These are phyloP conservation scores for Allium fistulosum DNA, from an alignment of 106 monocot species.

Conservation along the genomic window DNA sequence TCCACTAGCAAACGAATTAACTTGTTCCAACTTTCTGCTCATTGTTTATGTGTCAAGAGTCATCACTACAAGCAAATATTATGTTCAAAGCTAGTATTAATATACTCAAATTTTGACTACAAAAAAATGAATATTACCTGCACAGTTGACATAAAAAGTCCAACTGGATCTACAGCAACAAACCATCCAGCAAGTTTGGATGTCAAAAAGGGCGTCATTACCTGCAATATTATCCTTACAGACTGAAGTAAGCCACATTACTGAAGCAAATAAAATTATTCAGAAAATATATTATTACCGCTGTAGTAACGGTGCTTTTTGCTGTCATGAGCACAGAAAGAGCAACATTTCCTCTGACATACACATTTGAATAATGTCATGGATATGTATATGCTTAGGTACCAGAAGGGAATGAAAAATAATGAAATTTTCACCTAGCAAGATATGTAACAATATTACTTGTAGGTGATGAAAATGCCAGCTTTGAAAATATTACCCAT, in stretches of 20 bases:
- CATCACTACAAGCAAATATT: no score
- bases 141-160: constrained; percentile 75
- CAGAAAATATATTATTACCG: constrained; percentile 25
- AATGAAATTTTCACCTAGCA: constrained; percentile 35
- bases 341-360: constrained; percentile 79
- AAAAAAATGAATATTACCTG: constrained; percentile 55
- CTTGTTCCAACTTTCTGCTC: no score
- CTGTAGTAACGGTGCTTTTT: constrained; percentile 71
- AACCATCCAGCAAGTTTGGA: constrained; percentile 90
- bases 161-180: constrained; percentile 84
- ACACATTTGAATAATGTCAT: constrained; percentile 15
- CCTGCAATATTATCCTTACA: constrained; percentile 19
- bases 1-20: no score
- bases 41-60: no score
- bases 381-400: neutral
- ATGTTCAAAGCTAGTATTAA: no score
- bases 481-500: no score
- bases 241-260: no score
- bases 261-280: no score
- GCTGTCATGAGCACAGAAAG: constrained; percentile 96
- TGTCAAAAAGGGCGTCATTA: constrained; percentile 84
- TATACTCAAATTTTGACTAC: constrained; percentile 28
- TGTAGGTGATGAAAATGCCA: no score
- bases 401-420: no score
- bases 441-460: constrained; percentile 96